Evolutionary conservation across 2,329 filamentous ascomycete species (phyloP).

Genomic region (Fusarium pseudocircinatum): DNA sequence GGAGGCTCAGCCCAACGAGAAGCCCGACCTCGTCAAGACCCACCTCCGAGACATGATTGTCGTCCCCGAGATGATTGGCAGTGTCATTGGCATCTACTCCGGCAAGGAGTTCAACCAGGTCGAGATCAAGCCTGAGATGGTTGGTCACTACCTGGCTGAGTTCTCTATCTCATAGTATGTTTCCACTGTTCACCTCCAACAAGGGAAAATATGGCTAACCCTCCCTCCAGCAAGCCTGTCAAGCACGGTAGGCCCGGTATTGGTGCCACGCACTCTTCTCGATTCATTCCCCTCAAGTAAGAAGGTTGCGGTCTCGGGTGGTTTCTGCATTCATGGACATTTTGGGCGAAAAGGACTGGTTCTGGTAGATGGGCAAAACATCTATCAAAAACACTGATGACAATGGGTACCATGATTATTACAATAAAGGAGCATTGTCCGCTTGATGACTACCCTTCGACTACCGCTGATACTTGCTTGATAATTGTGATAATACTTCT

Average conservation of each 20-base stretch:
- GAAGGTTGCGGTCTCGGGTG: conserved; percentile 66
- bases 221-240: conserved; percentile 84
- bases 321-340: conserved; percentile 67
- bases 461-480: conserved; percentile 21
- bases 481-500: conserved; percentile 14
- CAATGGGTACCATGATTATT: conserved; percentile 57
- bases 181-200: neutral
- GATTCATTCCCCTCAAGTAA: conserved; percentile 99
- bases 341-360: conserved; percentile 67
- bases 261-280: conserved; percentile 99
- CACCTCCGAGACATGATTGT: conserved; percentile 99
- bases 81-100: conserved; percentile 98
- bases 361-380: conserved; percentile 59
- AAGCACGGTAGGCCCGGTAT: conserved; percentile 99
- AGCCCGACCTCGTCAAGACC: conserved; percentile 99
- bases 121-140: conserved; percentile 99
- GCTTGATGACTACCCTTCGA: conserved; percentile 43
- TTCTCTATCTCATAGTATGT: conserved; percentile 99
- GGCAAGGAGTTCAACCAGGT: conserved; percentile 99
- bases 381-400: conserved; percentile 58
- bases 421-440: conserved; percentile 55
- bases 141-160: conserved; percentile 98
- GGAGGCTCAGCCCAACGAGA: conserved; percentile 99
- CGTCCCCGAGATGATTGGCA: conserved; percentile 99
- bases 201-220: conserved; percentile 57